Base-by-base conservation (phyloP, 1,139 yeast species). In the Saccharomyces hybrid region DNA sequence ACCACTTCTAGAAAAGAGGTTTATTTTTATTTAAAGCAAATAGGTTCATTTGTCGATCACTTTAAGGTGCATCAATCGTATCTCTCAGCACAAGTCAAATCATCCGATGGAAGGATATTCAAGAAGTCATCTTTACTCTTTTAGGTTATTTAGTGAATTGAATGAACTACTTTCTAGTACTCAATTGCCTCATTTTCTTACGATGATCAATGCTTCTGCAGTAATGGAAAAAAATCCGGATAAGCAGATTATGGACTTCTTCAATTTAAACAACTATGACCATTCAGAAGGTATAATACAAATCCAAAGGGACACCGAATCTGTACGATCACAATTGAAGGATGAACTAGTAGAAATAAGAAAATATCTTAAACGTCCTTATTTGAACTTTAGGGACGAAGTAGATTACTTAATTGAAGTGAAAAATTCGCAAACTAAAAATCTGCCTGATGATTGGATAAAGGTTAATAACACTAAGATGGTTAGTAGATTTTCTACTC, bases 391-490 rank as follows among this genome's bases (percentile, higher is more conserved):
- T 62, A 81, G 81, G 53, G 77, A 79, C 51, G 83, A 82, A 55
- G 87, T 84, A 44, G 83, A 88, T 0, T 85, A 84, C 63, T 72
- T 90, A 44, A 78, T 93, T 24, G 97, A 90, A 64, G 83, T 91
- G 0, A 72, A 88, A 51, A 83, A 84, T 59, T 74, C 80, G 0
- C 81, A 80, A 51, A 75, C 79, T 3, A 79, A 78, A 52, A 70
- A 72, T 2, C 71, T 90, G 1, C 97, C 98, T 0, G 61, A 72
- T 1, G 82, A 81, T 55, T 93, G 97, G 96, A 72, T 84, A 9
- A 83, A 88, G 61, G 79, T 86, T 42, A 86, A 81, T 62, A 84
- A 86, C 6, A 88, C 96, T 0, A 82, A 82, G 57, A 71, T 82
- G 2, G 83, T 88, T 2, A 80, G 89, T 2, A 73, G 97, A 56